Evolutionary conservation across 108 stramenopile genomes (phyloP).

Genomic region (Pseudonitzschia multiseries): DNA sequence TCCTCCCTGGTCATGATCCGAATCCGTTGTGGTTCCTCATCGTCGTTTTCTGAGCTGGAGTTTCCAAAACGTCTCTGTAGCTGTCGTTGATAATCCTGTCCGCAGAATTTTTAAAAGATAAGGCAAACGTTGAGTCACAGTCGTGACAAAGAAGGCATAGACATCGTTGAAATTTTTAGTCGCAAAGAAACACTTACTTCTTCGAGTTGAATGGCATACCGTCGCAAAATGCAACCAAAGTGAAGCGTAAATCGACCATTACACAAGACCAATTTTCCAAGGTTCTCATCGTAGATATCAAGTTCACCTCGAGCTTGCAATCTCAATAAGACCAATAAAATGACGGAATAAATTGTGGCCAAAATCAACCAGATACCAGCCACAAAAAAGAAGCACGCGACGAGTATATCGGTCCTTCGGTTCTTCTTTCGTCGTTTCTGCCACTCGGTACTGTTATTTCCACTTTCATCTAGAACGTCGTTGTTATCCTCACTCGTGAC

Average conservation of each 20-base stretch:
- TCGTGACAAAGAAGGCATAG: neutral
- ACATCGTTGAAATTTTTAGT: neutral
- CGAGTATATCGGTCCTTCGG: slow-evolving; percentile 28
- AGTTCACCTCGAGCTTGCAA: slow-evolving; percentile 37
- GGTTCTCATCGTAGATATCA: slow-evolving; percentile 43
- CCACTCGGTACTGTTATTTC: neutral
- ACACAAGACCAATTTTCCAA: slow-evolving; percentile 31
- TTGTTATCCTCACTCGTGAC: neutral
- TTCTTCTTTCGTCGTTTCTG: neutral
- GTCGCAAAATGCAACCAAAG: slow-evolving; percentile 36
- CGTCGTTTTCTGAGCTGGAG: neutral
- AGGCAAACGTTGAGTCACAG: neutral
- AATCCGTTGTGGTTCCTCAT: slow-evolving; percentile 5
- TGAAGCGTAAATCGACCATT: slow-evolving; percentile 21
- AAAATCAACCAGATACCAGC: slow-evolving; percentile 39
- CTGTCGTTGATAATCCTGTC: slow-evolving; percentile 16
- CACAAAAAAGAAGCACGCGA: slow-evolving; percentile 35
- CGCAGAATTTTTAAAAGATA: neutral
- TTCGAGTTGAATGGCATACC: slow-evolving; percentile 35
- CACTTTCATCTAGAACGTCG: neutral
- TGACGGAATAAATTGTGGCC: slow-evolving; percentile 37
- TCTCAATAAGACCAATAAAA: slow-evolving; percentile 33
- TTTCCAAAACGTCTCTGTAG: neutral
- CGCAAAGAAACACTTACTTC: slow-evolving; percentile 10
- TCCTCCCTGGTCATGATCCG: slow-evolving; percentile 42